Evolutionary conservation across 371 early-diverging fungal genomes (phyloP).

Genomic region (Basidiobolus meristosporus): DNA sequence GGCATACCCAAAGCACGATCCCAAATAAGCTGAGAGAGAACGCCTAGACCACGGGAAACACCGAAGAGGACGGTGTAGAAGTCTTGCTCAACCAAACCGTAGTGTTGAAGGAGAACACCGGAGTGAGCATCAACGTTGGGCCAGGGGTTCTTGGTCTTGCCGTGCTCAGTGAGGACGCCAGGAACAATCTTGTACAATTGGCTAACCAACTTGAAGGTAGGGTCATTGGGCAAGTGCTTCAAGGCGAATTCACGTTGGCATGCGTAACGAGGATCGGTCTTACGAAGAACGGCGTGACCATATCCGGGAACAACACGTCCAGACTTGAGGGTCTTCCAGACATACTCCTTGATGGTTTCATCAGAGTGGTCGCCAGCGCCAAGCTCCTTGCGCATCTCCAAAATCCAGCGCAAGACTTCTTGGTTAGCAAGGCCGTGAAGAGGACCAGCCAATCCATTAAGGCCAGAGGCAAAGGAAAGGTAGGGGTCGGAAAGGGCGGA

Average conservation of each 20-base stretch:
- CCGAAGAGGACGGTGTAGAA: conserved; percentile 98
- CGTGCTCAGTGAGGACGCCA: conserved; percentile 91
- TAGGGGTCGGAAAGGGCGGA: conserved; percentile 96
- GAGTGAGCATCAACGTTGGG: conserved; percentile 98
- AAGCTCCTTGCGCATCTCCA: conserved; percentile 81
- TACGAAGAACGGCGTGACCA: conserved; percentile 98
- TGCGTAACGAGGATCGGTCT: conserved; percentile 90
- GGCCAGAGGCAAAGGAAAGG: conserved; percentile 89
- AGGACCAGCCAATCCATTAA: conserved; percentile 97
- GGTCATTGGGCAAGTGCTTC: conserved; percentile 93
- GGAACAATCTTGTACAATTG: conserved; percentile 94
- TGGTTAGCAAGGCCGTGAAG: conserved; percentile 99
- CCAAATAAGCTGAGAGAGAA: conserved; percentile 86
- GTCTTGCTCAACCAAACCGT: conserved; percentile 91
- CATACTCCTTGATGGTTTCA: conserved; percentile 85
- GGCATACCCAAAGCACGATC: conserved; percentile 91
- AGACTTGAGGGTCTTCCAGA: conserved; percentile 85
- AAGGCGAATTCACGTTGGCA: conserved; percentile 97
- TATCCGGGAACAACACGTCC: conserved; percentile 95
- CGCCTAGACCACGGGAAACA: conserved; percentile 94
- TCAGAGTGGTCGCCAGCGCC: conserved; percentile 64
- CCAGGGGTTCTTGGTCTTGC: conserved; percentile 99
- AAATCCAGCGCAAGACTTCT: conserved; percentile 94
- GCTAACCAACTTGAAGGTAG: conserved; percentile 88
- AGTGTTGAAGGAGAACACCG: conserved; percentile 92